These are phyloP conservation scores for Podospora fimiseda DNA, from an alignment of 495 filamentous ascomycete genomes.

Conservation along the genomic window DNA sequence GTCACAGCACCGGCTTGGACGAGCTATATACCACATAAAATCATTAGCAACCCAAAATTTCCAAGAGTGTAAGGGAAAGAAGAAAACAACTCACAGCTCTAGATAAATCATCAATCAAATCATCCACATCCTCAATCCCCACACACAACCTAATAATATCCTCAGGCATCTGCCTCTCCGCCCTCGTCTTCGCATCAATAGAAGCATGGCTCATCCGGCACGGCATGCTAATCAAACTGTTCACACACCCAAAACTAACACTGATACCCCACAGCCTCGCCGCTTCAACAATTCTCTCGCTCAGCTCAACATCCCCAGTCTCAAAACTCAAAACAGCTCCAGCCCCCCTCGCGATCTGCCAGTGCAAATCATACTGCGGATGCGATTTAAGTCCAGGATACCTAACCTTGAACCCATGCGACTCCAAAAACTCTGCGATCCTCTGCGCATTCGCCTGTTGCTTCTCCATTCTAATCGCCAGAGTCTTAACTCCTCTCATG, in stretches of 20 bases:
- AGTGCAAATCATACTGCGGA: slow-evolving; percentile 92
- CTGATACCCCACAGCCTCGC: slow-evolving; percentile 89
- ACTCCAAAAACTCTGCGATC: slow-evolving; percentile 88
- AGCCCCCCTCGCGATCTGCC: slow-evolving; percentile 87
- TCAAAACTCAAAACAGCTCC: slow-evolving; percentile 95
- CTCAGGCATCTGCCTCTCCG: slow-evolving; percentile 87
- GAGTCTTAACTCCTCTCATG: slow-evolving; percentile 88
- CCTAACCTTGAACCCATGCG: slow-evolving; percentile 85
- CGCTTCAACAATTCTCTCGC: slow-evolving; percentile 88
- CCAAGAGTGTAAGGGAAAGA: background rate
- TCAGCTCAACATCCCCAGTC: slow-evolving; percentile 74
- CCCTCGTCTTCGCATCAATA: slow-evolving; percentile 88
- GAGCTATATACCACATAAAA: slow-evolving; percentile 46
- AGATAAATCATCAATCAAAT: slow-evolving; percentile 87
- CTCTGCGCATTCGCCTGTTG: slow-evolving; percentile 86
- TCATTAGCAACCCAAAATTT: background rate
- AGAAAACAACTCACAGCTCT: slow-evolving; percentile 64
- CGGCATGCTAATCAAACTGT: slow-evolving; percentile 97
- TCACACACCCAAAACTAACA: slow-evolving; percentile 96
- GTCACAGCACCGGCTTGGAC: slow-evolving; percentile 91
- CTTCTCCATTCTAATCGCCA: slow-evolving; percentile 97
- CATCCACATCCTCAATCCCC: slow-evolving; percentile 89
- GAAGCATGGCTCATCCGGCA: slow-evolving; percentile 99
- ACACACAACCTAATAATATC: slow-evolving; percentile 94
- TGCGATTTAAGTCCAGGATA: slow-evolving; percentile 92